Evolutionary conservation across 805 yeast species (phyloP), one percentile per base, ranked within the genome.

Genomic region (Teunomyces tritomae): DNA sequence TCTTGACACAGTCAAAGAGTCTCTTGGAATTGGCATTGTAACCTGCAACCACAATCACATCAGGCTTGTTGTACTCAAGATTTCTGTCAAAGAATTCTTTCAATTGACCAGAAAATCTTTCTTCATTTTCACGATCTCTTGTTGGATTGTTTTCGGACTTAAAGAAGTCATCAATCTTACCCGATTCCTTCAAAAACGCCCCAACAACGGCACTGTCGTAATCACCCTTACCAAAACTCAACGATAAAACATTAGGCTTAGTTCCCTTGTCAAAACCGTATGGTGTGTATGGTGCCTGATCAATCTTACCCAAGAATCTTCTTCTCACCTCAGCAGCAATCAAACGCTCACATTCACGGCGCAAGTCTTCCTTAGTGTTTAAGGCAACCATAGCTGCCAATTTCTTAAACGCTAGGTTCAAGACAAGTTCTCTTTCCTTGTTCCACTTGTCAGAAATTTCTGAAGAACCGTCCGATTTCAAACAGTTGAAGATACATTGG

Each of bases 201-300:
- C 90, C 96, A 52, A 91, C 81, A 20, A 89, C 87, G 4, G 98
- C 96, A 64, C 94, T 96, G 49, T 81, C 81, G 59, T 74, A 80
- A 52, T 82, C 85, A 60, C 96, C 97, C 66, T 85, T 85, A 57
- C 99, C 99, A 56, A 87, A 83, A 0, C 96, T 80, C 28, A 94
- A 58, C 0, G 96, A 83, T 53, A 94, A 71, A 0, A 89, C 92
- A 52, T 87, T 83, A 16, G 99, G 96, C 45, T 83, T 76, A 4
- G 96, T 87, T 39, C 97, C 96, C 49, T 79, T 76, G 39, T 82
- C 87, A 54, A 77, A 85, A 4, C 87, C 85, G 40, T 79, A 77
- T 5, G 98, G 96, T 56, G 87, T 83, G 66, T 73, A 91, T 28
- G 99, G 97, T 2, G 98, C 96, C 71, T 91, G 98, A 63, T 92